These are phyloP conservation scores for Hymenoscyphus albidus DNA, from an alignment of 2,329 filamentous ascomycete genomes.

Conservation along the genomic window DNA sequence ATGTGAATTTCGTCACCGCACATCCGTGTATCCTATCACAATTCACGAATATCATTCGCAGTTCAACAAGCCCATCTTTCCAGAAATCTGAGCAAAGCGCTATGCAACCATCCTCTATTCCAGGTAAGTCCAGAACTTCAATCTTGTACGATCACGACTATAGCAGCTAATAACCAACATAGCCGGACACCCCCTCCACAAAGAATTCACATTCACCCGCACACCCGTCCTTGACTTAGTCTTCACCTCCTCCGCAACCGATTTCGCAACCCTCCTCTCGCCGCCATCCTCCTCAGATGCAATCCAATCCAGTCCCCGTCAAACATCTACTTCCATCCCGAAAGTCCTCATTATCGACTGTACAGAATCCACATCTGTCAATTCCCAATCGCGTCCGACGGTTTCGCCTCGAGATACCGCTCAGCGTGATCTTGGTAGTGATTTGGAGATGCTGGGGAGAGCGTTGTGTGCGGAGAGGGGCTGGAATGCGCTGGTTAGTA, in stretches of 20 bases:
- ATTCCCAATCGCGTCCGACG: conserved; percentile 17
- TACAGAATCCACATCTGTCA: conserved; percentile 33
- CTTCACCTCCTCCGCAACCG: conserved; percentile 19
- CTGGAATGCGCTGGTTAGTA: conserved; percentile 69
- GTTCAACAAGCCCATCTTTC: conserved; percentile 56
- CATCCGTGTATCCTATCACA: conserved; percentile 60
- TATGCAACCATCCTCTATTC: neutral
- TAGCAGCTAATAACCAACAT: conserved; percentile 27
- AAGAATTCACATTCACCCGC: conserved; percentile 56
- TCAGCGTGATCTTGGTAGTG: conserved; percentile 43
- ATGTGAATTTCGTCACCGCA: conserved; percentile 62
- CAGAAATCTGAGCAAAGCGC: conserved; percentile 44
- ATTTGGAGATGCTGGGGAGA: conserved; percentile 66
- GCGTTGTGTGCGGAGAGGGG: conserved; percentile 72
- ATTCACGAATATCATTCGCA: conserved; percentile 55
- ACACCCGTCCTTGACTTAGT: conserved; percentile 57
- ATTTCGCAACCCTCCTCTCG: conserved; percentile 28
- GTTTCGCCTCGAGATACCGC: conserved; percentile 26
- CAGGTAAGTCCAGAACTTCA: conserved; percentile 10
- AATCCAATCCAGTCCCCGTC: conserved; percentile 34
- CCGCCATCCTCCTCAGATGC: conserved; percentile 25
- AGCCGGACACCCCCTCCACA: conserved; percentile 57
- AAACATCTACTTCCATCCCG: conserved; percentile 35
- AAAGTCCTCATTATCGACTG: conserved; percentile 60
- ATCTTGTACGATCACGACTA: neutral